These are phyloP conservation scores for Crithidia acanthocephali DNA, from an alignment of 208 protist genomes.

Conservation along the genomic window DNA sequence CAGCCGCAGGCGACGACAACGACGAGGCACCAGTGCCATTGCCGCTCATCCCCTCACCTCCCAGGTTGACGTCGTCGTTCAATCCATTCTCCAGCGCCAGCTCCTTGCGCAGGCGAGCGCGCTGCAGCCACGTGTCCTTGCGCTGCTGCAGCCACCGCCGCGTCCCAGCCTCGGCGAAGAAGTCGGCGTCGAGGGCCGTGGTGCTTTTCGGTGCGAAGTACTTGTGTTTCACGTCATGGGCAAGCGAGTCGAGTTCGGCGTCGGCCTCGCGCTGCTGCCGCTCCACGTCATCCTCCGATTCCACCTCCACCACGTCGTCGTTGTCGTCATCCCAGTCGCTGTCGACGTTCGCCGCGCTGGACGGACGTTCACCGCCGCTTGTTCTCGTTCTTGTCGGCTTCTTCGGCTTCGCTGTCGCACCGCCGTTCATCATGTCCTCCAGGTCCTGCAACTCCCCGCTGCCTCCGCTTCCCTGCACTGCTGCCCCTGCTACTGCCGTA, in stretches of 20 bases:
- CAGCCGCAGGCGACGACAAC: background rate
- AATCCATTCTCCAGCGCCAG: slow-evolving; percentile 40
- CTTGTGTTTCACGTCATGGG: slow-evolving; percentile 41
- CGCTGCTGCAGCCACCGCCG: slow-evolving; percentile 57
- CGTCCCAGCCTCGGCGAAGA: slow-evolving; percentile 61
- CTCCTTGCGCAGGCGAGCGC: slow-evolving; percentile 78
- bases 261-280: slow-evolving; percentile 57
- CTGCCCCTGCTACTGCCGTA: background rate
- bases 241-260: slow-evolving; percentile 44
- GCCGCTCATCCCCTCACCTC: background rate
- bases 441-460: slow-evolving; percentile 43
- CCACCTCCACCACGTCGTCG: slow-evolving; percentile 32
- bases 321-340: slow-evolving; percentile 44
- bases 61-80: slow-evolving; percentile 19
- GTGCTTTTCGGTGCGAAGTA: slow-evolving; percentile 82
- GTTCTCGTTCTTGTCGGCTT: background rate
- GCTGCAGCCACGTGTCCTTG: slow-evolving; percentile 71
- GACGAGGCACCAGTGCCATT: background rate
- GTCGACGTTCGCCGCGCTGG: slow-evolving; percentile 15
- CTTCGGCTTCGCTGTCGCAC: background rate
- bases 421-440: slow-evolving; percentile 53
- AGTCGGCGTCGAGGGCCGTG: slow-evolving; percentile 64
- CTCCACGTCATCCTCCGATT: slow-evolving; percentile 58
- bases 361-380: background rate
- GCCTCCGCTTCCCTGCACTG: background rate